Percentiles rank a stretch among this genome's conserved stretches.
phyloP scores from a whole-genome alignment of 2,329 filamentous ascomycete species.

The Botryotinia globosa region DNA sequence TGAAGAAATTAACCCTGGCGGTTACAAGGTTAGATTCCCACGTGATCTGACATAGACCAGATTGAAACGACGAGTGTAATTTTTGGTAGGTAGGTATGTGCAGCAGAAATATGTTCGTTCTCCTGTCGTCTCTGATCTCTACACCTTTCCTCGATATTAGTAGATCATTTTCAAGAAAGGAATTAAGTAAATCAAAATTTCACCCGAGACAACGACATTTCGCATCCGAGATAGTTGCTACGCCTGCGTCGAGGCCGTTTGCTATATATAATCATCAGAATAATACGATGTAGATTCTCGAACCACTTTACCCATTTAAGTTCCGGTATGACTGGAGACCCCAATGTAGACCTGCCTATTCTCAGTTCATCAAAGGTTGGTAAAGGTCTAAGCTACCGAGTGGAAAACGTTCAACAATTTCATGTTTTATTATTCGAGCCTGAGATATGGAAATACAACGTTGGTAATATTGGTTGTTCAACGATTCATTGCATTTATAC shows the following conservation, averaged over 20 bases:
- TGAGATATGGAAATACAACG: background rate
- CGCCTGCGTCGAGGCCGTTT: background rate
- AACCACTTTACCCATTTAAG: background rate
- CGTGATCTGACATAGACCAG: background rate
- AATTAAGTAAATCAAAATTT: background rate
- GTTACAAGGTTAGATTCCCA: slow-evolving; percentile 5
- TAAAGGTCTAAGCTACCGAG: background rate
- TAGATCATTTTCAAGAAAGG: background rate
- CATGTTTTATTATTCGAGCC: background rate
- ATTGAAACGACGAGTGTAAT: background rate
- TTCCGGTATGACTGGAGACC: background rate
- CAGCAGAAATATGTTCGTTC: background rate
- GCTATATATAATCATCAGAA: background rate
- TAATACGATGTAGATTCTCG: background rate
- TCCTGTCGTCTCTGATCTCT: background rate
- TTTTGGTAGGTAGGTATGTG: background rate
- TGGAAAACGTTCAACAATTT: background rate
- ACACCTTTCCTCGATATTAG: background rate
- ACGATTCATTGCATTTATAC: background rate
- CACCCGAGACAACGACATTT: background rate
- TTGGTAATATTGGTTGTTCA: background rate
- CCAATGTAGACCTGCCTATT: background rate
- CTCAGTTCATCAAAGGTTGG: background rate
- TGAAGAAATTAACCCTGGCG: slow-evolving; percentile 18
- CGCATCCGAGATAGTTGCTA: background rate